phyloP scores from a whole-genome alignment of 768 basidiomycete species.

The Tricholoma sp. region DNA sequence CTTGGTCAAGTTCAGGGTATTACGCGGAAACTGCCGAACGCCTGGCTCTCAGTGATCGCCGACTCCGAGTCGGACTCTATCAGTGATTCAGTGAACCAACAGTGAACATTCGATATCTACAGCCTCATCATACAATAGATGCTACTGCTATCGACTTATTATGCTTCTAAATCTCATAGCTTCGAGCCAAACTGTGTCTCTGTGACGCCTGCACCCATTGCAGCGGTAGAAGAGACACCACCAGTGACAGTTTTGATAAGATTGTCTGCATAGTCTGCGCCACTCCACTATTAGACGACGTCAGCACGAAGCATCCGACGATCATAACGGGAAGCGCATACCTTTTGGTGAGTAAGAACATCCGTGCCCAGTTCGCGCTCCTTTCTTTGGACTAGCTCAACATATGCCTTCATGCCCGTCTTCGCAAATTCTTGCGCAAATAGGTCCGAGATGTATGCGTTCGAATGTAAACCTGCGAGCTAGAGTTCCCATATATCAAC shows the following conservation, averaged over 20 bases:
- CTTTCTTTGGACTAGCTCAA: slow-evolving; percentile 87
- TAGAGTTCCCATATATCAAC: slow-evolving; percentile 25
- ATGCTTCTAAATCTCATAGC: slow-evolving; percentile 17
- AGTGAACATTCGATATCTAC: background rate
- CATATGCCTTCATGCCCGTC: slow-evolving; percentile 99
- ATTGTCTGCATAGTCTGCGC: slow-evolving; percentile 89
- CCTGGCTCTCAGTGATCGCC: no score
- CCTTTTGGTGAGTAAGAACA: slow-evolving; percentile 96
- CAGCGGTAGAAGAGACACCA: slow-evolving; percentile 94
- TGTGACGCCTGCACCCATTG: slow-evolving; percentile 98
- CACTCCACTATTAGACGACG: slow-evolving; percentile 68
- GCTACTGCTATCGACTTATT: background rate
- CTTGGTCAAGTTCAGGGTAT: background rate
- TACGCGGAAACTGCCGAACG: slow-evolving; percentile 16
- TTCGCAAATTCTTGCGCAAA: slow-evolving; percentile 86
- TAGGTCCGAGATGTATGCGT: slow-evolving; percentile 91
- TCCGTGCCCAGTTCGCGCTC: slow-evolving; percentile 94
- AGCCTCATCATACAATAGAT: background rate
- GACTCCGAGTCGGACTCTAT: background rate
- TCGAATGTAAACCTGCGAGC: slow-evolving; percentile 97
- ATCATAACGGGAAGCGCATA: slow-evolving; percentile 25
- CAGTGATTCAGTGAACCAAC: no score
- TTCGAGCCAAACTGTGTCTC: slow-evolving; percentile 73
- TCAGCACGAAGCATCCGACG: background rate
- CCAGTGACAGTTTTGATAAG: slow-evolving; percentile 96